Base-by-base conservation (phyloP, 1,139 yeast genomes). In the Nakaseomyces delphensis region DNA sequence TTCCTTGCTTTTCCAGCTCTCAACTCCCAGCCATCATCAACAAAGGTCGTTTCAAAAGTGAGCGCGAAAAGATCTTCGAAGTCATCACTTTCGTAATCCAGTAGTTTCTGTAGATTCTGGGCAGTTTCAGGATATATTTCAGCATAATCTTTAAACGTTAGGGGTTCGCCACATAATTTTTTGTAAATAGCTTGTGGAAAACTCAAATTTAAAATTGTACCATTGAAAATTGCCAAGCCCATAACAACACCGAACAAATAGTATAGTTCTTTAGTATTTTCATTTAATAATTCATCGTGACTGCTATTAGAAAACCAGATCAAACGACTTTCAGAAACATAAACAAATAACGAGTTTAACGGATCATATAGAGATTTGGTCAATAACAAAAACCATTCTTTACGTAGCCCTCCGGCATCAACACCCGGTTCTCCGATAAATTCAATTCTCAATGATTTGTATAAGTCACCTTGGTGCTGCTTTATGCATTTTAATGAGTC, bases 371-470 rank as follows among this genome's bases (percentile, higher is more conserved):
- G 62, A 19, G 80, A 79, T 45, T 76, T 74, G 1, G 84, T 79
- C 35, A 91, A 65, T 25, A 87, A 62, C 40, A 79, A 67, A 60
- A 91, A 89, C 97, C 97, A 91, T 57, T 91, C 97, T 57, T 87
- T 89, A 51, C 80, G 76, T 47, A 89, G 68, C 0, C 98, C 98
- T 1, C 97, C 98, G 0, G 87, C 96, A 66, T 91, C 98, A 18
- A 89, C 73, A 0, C 97, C 97, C 0, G 91, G 93, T 56, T 91
- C 97, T 43, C 79, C 79, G 3, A 81, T 62, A 60, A 91, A 91
- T 53, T 83, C 89, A 10, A 91, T 82, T 49, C 77, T 71, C 23
- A 89, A 63, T 2, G 86, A 74, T 57, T 87, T 89, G 55, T 82
- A 79, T 47, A 89, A 67, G 53, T 84, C 86, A 10, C 64, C 62